These are phyloP conservation scores for Akanthomyces lecanii DNA, from an alignment of 2,329 filamentous ascomycete species.

Conservation along the genomic window DNA sequence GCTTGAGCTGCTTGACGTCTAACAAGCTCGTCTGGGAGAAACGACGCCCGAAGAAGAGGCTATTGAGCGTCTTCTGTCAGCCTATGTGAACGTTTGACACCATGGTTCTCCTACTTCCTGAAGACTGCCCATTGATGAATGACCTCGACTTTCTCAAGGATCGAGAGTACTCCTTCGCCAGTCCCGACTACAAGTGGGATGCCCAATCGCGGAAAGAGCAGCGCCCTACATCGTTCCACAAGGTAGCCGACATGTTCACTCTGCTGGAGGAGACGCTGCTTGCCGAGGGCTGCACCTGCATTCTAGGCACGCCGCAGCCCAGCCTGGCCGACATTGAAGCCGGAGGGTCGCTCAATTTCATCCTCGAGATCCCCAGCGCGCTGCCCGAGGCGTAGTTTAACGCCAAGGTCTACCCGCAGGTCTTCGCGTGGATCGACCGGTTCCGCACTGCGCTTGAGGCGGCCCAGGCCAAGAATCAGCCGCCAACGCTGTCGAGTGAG, in stretches of 20 bases:
- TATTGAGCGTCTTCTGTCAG: too few species aligned
- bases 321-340: slow-evolving; percentile 65
- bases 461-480: slow-evolving; percentile 33
- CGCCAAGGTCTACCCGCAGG: slow-evolving; percentile 49
- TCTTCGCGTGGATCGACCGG: slow-evolving; percentile 61
- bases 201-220: slow-evolving; percentile 14
- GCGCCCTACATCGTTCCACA: slow-evolving; percentile 52
- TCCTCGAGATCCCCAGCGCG: slow-evolving; percentile 50
- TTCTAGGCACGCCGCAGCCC: slow-evolving; percentile 49
- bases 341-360: slow-evolving; percentile 65
- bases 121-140: slow-evolving; percentile 46
- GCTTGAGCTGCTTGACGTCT: slow-evolving; percentile 54
- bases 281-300: slow-evolving; percentile 62
- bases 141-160: slow-evolving; percentile 60
- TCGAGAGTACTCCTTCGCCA: slow-evolving; percentile 32
- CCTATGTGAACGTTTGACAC: too few species aligned
- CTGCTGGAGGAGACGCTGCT: slow-evolving; percentile 60
- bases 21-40: too few species aligned
- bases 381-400: slow-evolving; percentile 52
- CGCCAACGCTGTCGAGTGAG: slow-evolving; percentile 45
- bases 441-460: slow-evolving; percentile 48
- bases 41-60: too few species aligned
- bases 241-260: slow-evolving; percentile 50
- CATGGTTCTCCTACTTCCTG: too few species aligned
- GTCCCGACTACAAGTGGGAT: background rate